Percentiles rank a stretch among this genome's conserved stretches.
phyloP scores from a whole-genome alignment of 1,284 basidiomycete species.

The Cutaneotrichosporon sp. region DNA sequence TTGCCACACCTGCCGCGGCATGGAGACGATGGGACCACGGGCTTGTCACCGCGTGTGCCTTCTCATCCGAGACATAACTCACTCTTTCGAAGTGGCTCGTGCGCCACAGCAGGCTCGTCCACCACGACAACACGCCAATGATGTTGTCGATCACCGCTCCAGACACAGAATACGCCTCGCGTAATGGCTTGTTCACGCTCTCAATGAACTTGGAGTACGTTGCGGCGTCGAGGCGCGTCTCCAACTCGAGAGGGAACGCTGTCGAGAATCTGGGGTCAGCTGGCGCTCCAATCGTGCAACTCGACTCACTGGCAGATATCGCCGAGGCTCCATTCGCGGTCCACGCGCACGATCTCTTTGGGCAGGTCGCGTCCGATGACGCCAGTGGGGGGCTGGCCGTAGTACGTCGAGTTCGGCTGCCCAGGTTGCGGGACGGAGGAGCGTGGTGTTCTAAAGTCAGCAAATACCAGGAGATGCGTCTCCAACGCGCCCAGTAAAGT shows the following conservation, averaged over 20 bases:
- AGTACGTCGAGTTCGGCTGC: slow-evolving; percentile 26
- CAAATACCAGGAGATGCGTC: no score
- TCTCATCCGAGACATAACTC: slow-evolving; percentile 14
- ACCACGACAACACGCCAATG: slow-evolving; percentile 48
- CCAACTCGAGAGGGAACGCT: slow-evolving; percentile 50
- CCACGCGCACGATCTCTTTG: slow-evolving; percentile 49
- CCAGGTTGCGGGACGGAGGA: slow-evolving; percentile 28
- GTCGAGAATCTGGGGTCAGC: slow-evolving; percentile 43
- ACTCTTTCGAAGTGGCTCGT: slow-evolving; percentile 50
- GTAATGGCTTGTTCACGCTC: slow-evolving; percentile 45
- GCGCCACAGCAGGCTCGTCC: slow-evolving; percentile 46
- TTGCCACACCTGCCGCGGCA: no score
- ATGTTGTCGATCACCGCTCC: slow-evolving; percentile 49
- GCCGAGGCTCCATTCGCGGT: slow-evolving; percentile 50
- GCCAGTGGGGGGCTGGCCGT: slow-evolving; percentile 33
- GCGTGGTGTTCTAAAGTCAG: slow-evolving; percentile 17
- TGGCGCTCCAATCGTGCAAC: neutral
- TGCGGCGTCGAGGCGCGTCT: slow-evolving; percentile 43
- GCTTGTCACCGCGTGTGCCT: neutral
- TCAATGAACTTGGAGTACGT: slow-evolving; percentile 45
- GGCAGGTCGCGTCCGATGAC: slow-evolving; percentile 41
- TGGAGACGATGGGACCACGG: neutral
- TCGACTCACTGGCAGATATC: slow-evolving; percentile 46
- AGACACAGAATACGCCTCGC: slow-evolving; percentile 45
- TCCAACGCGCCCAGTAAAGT: no score